Evolutionary conservation across 139 green algal genomes (phyloP).

Genomic region (Tetraselmis chui): DNA sequence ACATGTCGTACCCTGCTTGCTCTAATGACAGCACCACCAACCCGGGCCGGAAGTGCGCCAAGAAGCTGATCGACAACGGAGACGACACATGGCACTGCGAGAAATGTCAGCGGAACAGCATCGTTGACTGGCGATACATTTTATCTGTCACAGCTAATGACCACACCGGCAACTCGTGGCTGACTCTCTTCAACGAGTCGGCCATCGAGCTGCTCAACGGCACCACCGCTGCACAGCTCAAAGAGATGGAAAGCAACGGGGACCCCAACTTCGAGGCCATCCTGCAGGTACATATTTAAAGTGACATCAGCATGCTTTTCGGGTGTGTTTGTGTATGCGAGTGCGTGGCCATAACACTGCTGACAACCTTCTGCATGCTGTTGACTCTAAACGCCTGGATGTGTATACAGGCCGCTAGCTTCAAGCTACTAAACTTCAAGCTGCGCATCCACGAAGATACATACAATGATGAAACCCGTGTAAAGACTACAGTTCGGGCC

Average conservation of each 20-base stretch:
- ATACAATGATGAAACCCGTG: conserved; percentile 80
- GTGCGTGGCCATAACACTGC: too few species aligned
- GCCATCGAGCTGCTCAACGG: conserved; percentile 38
- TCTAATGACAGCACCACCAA: conserved; percentile 33
- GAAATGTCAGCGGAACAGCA: conserved; percentile 21
- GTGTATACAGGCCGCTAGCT: conserved; percentile 23
- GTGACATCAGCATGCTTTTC: too few species aligned
- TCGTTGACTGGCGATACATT: conserved; percentile 47
- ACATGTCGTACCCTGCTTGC: conserved; percentile 69
- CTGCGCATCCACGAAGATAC: conserved; percentile 75
- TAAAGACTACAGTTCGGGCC: conserved; percentile 52
- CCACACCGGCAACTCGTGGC: conserved; percentile 40
- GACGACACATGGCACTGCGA: conserved; percentile 38
- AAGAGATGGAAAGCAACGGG: conserved; percentile 19
- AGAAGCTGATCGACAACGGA: conserved; percentile 63
- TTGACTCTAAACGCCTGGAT: not conserved
- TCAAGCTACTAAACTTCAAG: conserved; percentile 46
- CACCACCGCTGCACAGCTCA: conserved; percentile 28
- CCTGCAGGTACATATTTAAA: not conserved
- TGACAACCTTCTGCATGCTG: too few species aligned
- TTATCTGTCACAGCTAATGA: conserved; percentile 32
- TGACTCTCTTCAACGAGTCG: conserved; percentile 51
- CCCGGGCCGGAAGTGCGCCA: conserved; percentile 46
- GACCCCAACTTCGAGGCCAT: not conserved
- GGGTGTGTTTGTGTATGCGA: too few species aligned